A percentile compares a stretch with the other conserved stretches of the same genome.
phyloP scores from a whole-genome alignment of 1,284 basidiomycete genomes.

The Tremellales sp. region DNA sequence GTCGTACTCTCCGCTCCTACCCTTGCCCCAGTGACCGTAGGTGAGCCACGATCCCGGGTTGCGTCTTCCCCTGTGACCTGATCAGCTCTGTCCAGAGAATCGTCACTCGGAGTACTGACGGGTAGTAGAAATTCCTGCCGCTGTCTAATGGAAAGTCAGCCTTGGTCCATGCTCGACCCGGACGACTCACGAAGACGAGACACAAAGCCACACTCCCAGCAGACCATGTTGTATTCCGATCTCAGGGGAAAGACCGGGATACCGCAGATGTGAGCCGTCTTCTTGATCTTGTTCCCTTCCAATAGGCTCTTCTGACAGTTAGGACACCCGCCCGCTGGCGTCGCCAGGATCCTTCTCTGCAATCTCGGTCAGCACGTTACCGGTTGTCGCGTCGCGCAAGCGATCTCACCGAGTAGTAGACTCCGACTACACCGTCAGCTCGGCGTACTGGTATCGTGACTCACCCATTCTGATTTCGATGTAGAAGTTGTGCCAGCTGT shows the following conservation, averaged over 20 bases:
- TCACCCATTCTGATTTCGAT: slow-evolving; percentile 13
- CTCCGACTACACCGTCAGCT: slow-evolving; percentile 14
- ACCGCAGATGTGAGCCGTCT: slow-evolving; percentile 26
- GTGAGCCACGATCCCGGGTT: slow-evolving; percentile 9
- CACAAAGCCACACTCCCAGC: slow-evolving; percentile 22
- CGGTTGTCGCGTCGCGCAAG: background rate
- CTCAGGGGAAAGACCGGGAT: slow-evolving; percentile 20
- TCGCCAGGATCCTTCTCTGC: too few relatives aligned
- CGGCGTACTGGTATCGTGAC: background rate
- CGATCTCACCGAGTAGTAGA: slow-evolving; percentile 21
- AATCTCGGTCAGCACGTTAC: slow-evolving; percentile 9
- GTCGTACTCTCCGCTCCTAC: slow-evolving; percentile 12
- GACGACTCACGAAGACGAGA: slow-evolving; percentile 12
- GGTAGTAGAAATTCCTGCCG: slow-evolving; percentile 17
- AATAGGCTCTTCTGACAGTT: slow-evolving; percentile 8
- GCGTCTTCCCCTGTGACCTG: slow-evolving; percentile 13
- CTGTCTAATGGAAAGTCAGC: slow-evolving; percentile 1
- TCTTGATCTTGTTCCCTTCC: slow-evolving; percentile 7
- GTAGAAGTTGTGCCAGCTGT: too few relatives aligned
- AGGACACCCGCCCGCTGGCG: slow-evolving; percentile 5
- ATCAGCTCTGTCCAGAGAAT: slow-evolving; percentile 2
- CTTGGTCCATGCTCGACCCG: background rate
- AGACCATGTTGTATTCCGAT: slow-evolving; percentile 14
- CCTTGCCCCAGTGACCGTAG: slow-evolving; percentile 8
- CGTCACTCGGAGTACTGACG: slow-evolving; percentile 11